Percentiles rank a stretch among this genome's conserved stretches.
These are phyloP conservation scores for Aspergillus sparsus DNA, from an alignment of 495 filamentous ascomycete species.

Conservation along the genomic window DNA sequence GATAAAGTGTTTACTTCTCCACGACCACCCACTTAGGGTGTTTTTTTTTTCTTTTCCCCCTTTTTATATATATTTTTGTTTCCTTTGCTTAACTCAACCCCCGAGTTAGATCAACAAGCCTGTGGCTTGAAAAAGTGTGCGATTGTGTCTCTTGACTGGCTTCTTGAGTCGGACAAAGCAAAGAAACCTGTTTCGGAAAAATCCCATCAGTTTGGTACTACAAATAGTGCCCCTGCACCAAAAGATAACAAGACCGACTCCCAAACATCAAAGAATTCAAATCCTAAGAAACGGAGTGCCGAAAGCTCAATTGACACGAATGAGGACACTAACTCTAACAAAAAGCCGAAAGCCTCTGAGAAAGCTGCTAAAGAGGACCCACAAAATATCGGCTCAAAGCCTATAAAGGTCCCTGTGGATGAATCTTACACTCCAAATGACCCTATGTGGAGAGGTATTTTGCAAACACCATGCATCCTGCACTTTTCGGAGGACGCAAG, in stretches of 20 bases:
- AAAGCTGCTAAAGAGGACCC: conserved; percentile 45
- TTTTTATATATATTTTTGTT: too few relatives aligned
- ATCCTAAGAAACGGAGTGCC: conserved; percentile 12
- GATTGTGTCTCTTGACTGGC: conserved; percentile 65
- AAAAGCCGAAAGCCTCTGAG: conserved; percentile 22
- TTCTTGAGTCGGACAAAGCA: conserved; percentile 51
- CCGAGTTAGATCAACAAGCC: conserved; percentile 52
- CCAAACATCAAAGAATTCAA: conserved; percentile 14
- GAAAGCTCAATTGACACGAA: conserved; percentile 24
- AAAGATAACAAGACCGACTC: conserved; percentile 2
- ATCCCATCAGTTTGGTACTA: conserved; percentile 32
- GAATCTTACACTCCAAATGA: conserved; percentile 37
- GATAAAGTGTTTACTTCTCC: not conserved
- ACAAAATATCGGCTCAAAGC: conserved; percentile 41
- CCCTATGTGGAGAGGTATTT: conserved; percentile 5
- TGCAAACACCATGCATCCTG: conserved; percentile 31
- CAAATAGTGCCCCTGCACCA: conserved; percentile 1
- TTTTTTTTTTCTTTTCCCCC: too few relatives aligned
- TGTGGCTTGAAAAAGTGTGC: conserved; percentile 44
- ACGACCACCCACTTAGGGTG: not conserved
- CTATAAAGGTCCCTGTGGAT: conserved; percentile 53
- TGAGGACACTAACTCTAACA: conserved; percentile 23
- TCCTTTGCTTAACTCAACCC: not conserved
- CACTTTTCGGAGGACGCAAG: not conserved
- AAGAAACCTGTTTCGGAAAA: conserved; percentile 47